These are phyloP conservation scores for Penicillium cataractarum DNA, from an alignment of 495 filamentous ascomycete species.

Conservation along the genomic window DNA sequence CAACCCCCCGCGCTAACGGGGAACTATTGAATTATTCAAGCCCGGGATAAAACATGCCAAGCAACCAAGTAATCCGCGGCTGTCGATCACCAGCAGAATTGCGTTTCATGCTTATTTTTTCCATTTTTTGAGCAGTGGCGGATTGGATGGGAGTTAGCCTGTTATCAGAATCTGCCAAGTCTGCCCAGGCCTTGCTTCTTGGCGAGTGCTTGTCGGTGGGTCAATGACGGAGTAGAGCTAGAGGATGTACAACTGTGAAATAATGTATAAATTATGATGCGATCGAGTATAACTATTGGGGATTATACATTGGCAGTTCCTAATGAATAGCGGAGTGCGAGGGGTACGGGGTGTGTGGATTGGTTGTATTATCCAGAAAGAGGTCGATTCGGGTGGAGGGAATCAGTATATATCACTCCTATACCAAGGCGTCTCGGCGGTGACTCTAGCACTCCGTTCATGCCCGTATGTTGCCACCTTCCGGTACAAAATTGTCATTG, in stretches of 20 bases:
- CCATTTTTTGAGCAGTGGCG: neutral
- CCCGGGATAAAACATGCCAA: conserved; percentile 17
- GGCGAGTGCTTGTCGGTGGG: neutral
- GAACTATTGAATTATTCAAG: conserved; percentile 19
- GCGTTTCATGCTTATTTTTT: conserved; percentile 20
- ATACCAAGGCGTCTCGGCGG: too few relatives aligned
- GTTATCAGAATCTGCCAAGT: conserved; percentile 16
- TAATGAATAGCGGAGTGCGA: too few relatives aligned
- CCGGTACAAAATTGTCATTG: too few relatives aligned
- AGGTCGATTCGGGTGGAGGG: too few relatives aligned
- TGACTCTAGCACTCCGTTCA: too few relatives aligned
- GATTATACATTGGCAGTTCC: neutral
- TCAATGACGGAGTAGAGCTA: neutral
- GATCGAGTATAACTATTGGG: neutral
- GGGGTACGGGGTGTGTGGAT: too few relatives aligned
- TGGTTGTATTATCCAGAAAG: too few relatives aligned
- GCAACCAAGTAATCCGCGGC: conserved; percentile 6
- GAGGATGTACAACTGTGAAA: neutral
- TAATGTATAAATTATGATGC: neutral
- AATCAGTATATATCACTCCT: too few relatives aligned
- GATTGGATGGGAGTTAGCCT: neutral
- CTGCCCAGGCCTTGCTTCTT: conserved; percentile 24
- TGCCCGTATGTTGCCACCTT: too few relatives aligned
- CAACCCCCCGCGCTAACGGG: neutral
- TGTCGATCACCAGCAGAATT: conserved; percentile 17